Conservation (phyloP, 2,329 filamentous ascomycete species). For the Beauveria bassiana region DNA sequence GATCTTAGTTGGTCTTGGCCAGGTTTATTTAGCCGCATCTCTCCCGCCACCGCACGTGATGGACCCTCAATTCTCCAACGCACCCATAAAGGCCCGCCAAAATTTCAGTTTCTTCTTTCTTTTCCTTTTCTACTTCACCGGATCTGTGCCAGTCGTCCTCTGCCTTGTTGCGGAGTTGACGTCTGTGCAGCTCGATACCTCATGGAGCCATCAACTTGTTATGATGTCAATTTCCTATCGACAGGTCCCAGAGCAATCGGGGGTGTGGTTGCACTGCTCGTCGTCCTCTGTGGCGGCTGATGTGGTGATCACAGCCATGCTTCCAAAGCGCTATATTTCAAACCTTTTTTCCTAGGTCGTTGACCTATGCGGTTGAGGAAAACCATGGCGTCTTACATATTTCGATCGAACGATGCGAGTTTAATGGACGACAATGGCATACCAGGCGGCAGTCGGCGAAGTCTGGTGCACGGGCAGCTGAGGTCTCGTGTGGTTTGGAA, state of each 20-base stretch:
- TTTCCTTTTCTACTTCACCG: conserved; percentile 39
- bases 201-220: conserved; percentile 66
- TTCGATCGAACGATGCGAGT: neutral
- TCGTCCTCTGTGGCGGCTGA: conserved; percentile 50
- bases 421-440: neutral
- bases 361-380: conserved; percentile 81
- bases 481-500: too few relatives aligned
- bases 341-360: conserved; percentile 83
- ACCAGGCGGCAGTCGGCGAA: too few relatives aligned
- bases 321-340: conserved; percentile 77
- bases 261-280: conserved; percentile 59
- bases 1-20: neutral
- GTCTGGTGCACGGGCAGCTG: neutral
- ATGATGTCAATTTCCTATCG: conserved; percentile 89
- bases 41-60: conserved; percentile 13
- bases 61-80: conserved; percentile 2
- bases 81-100: conserved; percentile 19
- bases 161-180: conserved; percentile 60
- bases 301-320: conserved; percentile 46
- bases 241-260: conserved; percentile 83
- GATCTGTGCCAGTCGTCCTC: conserved; percentile 85
- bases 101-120: conserved; percentile 27
- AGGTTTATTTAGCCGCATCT: conserved; percentile 11
- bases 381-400: conserved; percentile 58
- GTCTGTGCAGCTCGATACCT: conserved; percentile 77